A percentile compares a stretch with the other conserved stretches of the same genome.
These are phyloP conservation scores for Pythium apleroticum DNA, from an alignment of 352 stramenopile genomes.

Conservation along the genomic window DNA sequence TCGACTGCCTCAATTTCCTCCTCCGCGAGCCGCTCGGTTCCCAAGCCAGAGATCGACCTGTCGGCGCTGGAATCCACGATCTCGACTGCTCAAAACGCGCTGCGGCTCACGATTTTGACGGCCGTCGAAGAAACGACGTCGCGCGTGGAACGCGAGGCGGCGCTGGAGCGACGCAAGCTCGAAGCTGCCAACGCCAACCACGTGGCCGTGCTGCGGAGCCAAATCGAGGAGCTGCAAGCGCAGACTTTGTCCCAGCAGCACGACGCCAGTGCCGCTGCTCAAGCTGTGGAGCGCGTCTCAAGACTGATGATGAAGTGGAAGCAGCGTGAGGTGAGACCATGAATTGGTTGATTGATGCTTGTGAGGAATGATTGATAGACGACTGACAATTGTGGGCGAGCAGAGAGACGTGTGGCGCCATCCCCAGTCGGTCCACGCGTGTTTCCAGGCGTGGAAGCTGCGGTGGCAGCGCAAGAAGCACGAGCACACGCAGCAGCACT, in stretches of 20 bases:
- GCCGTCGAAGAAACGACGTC: slow-evolving; percentile 14
- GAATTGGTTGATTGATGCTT: slow-evolving; percentile 4
- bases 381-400: not conserved
- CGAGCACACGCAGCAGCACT: slow-evolving; percentile 11
- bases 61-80: slow-evolving; percentile 35
- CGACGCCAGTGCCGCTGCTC: slow-evolving; percentile 11
- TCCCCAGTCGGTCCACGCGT: slow-evolving; percentile 11
- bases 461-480: slow-evolving; percentile 5
- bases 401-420: slow-evolving; percentile 9
- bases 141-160: slow-evolving; percentile 13
- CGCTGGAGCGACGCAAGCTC: slow-evolving; percentile 48
- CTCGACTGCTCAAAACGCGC: slow-evolving; percentile 32
- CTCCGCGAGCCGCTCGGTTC: not conserved
- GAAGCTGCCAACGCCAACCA: slow-evolving; percentile 45
- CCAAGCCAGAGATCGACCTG: slow-evolving; percentile 21
- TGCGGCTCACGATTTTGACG: slow-evolving; percentile 38
- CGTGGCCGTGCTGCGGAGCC: slow-evolving; percentile 43
- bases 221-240: slow-evolving; percentile 44
- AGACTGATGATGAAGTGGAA: slow-evolving; percentile 15
- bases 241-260: slow-evolving; percentile 10
- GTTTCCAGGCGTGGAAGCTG: slow-evolving; percentile 20
- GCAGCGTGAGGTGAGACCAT: slow-evolving; percentile 10
- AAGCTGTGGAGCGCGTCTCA: slow-evolving; percentile 15
- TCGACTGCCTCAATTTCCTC: not conserved
- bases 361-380: no score